Conservation (phyloP, 208 protist genomes). For the Crithidia bombi region DNA sequence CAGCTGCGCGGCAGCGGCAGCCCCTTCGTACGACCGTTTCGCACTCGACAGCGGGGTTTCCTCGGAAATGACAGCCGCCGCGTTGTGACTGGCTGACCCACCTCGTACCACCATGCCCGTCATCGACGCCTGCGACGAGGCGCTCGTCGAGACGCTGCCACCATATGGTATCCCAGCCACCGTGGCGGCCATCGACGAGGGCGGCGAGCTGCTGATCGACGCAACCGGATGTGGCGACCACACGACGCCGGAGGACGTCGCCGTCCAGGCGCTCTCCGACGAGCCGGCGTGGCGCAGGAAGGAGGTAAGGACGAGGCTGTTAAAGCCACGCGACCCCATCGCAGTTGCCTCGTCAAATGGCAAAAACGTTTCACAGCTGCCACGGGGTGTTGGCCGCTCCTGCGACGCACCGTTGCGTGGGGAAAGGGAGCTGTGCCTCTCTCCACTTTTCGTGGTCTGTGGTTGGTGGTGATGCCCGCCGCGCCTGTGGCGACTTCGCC, state of each 20-base stretch:
- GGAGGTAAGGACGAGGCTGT: conserved; percentile 26
- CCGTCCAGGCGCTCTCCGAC: conserved; percentile 6
- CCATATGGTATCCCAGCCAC: conserved; percentile 8
- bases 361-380: conserved; percentile 15
- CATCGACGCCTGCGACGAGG: conserved; percentile 5
- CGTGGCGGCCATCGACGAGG: conserved; percentile 16
- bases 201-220: conserved; percentile 16
- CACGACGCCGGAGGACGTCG: conserved; percentile 12
- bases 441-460: not conserved
- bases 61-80: too few species aligned
- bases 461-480: too few species aligned
- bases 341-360: conserved; percentile 18
- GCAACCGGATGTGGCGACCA: conserved; percentile 3
- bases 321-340: conserved; percentile 25
- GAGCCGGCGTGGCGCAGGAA: conserved; percentile 24
- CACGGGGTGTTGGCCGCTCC: not conserved
- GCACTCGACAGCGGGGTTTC: conserved; percentile 1
- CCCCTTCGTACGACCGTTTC: not conserved
- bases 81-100: too few species aligned
- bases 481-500: too few species aligned
- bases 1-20: not conserved
- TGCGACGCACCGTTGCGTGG: not conserved
- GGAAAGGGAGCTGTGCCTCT: too few species aligned
- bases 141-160: not conserved
- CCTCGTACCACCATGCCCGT: too few species aligned